phyloP scores from a whole-genome alignment of 2,329 filamentous ascomycete species.

The Bipolaris oryzae region DNA sequence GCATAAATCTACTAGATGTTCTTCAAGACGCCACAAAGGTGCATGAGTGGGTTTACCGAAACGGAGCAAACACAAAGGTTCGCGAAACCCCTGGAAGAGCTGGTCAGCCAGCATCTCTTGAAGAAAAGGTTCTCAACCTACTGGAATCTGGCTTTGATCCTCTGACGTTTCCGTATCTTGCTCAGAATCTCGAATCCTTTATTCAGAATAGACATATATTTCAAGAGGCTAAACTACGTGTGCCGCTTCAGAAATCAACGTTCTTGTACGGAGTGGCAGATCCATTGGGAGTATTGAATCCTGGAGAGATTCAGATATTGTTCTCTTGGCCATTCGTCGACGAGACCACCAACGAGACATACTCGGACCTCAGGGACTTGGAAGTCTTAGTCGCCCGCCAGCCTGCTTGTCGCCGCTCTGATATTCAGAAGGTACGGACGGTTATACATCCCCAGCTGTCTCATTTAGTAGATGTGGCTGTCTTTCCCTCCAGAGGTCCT shows the following conservation, averaged over 20 bases:
- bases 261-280: constrained; percentile 72
- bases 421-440: constrained; percentile 68
- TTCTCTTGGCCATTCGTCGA: constrained; percentile 68
- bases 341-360: constrained; percentile 59
- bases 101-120: constrained; percentile 27
- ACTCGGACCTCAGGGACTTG: constrained; percentile 60
- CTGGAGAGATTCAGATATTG: constrained; percentile 70
- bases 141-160: constrained; percentile 63
- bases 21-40: constrained; percentile 64
- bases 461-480: constrained; percentile 75
- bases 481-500: constrained; percentile 72
- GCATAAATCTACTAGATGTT: constrained; percentile 59
- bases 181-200: constrained; percentile 55
- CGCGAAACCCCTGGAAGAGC: constrained; percentile 30
- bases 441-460: constrained; percentile 64
- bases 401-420: constrained; percentile 71
- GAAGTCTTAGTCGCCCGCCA: constrained; percentile 72
- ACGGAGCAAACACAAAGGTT: constrained; percentile 38
- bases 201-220: constrained; percentile 60
- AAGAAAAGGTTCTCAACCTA: constrained; percentile 39
- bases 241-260: constrained; percentile 66
- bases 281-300: constrained; percentile 64
- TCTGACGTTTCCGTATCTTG: constrained; percentile 55
- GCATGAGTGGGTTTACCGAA: constrained; percentile 49
- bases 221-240: constrained; percentile 63